These are phyloP conservation scores for Candida ponderosae DNA, from an alignment of 805 yeast species.

Conservation along the genomic window DNA sequence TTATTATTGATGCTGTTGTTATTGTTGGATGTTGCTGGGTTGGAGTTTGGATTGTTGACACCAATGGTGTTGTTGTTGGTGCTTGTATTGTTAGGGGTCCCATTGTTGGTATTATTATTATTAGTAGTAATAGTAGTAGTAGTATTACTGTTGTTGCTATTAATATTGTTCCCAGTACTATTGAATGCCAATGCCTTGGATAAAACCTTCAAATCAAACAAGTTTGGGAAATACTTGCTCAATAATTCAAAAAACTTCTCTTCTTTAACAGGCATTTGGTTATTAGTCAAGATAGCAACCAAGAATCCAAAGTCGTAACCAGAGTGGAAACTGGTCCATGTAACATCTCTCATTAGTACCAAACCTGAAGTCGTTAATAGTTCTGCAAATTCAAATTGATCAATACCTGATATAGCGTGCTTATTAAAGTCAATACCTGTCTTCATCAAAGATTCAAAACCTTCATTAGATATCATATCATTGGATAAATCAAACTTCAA, in stretches of 20 bases:
- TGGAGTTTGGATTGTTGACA: slow-evolving; percentile 16
- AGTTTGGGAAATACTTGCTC: slow-evolving; percentile 65
- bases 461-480: slow-evolving; percentile 86
- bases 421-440: slow-evolving; percentile 77
- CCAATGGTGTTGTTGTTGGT: slow-evolving; percentile 4
- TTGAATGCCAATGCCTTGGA: slow-evolving; percentile 22
- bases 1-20: too few relatives aligned
- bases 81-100: slow-evolving; percentile 11
- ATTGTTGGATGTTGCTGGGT: too few relatives aligned
- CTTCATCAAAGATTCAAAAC: slow-evolving; percentile 68
- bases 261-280: slow-evolving; percentile 72
- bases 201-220: slow-evolving; percentile 70
- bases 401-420: slow-evolving; percentile 73
- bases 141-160: too few relatives aligned
- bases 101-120: not conserved
- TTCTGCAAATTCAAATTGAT: slow-evolving; percentile 74
- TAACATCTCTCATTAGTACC: slow-evolving; percentile 53
- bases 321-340: slow-evolving; percentile 89
- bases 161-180: slow-evolving; percentile 21
- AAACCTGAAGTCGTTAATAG: slow-evolving; percentile 80
- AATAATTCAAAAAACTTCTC: slow-evolving; percentile 71
- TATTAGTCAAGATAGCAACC: slow-evolving; percentile 66
- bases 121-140: too few relatives aligned
- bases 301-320: slow-evolving; percentile 95
- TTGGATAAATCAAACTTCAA: slow-evolving; percentile 68